Conservation (phyloP, 768 basidiomycete species). For the Collybia sordida region DNA sequence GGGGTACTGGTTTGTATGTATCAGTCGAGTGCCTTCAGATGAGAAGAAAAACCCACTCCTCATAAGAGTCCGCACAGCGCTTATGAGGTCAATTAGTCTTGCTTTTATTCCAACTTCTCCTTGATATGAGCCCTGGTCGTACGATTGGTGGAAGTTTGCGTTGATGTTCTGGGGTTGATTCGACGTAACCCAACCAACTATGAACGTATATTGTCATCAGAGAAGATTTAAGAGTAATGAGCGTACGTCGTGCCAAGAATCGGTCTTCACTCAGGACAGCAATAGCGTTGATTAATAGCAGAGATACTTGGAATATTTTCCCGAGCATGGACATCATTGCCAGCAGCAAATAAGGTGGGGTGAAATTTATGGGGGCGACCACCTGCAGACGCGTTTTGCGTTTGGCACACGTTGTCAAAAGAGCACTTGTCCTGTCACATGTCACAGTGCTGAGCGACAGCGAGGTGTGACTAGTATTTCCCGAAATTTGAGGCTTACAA, state of each 20-base stretch:
- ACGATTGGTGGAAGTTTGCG: constrained; percentile 61
- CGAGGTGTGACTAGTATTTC: not conserved
- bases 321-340: constrained; percentile 58
- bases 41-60: constrained; percentile 68
- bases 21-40: constrained; percentile 8
- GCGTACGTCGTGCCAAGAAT: constrained; percentile 89
- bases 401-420: constrained; percentile 5
- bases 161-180: constrained; percentile 57
- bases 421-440: constrained; percentile 4
- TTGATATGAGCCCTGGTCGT: constrained; percentile 63
- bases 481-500: no score
- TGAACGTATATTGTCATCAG: constrained; percentile 15
- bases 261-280: constrained; percentile 96
- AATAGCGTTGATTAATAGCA: constrained; percentile 92
- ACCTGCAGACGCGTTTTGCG: constrained; percentile 3
- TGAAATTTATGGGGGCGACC: constrained; percentile 6
- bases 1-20: constrained; percentile 63
- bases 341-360: constrained; percentile 8
- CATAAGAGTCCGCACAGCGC: constrained; percentile 95
- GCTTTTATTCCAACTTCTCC: constrained; percentile 78
- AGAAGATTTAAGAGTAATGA: constrained; percentile 1
- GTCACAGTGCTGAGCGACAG: constrained; percentile 6
- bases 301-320: constrained; percentile 77
- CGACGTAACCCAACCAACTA: constrained; percentile 87
- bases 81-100: constrained; percentile 87